A percentile compares a stretch with the other conserved stretches of the same genome.
Conservation (phyloP, 2,329 filamentous ascomycete genomes). For the Remersonia thermophila region DNA sequence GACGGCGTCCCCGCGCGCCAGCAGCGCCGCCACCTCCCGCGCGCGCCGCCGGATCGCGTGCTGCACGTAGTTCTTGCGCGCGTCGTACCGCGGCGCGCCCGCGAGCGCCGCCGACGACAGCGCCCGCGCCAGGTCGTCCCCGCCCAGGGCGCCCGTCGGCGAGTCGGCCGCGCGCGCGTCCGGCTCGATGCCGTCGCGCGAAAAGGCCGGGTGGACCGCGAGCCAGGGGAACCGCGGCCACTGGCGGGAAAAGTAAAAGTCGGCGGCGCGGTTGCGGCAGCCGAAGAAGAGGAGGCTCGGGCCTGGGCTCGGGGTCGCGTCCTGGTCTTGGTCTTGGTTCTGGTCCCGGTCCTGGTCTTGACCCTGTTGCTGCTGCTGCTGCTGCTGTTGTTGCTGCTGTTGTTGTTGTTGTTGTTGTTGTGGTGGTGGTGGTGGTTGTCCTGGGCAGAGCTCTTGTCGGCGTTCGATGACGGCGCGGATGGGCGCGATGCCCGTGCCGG, state of each 20-base stretch:
- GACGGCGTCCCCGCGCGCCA: constrained; percentile 28
- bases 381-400: no score
- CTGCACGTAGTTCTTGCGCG: constrained; percentile 43
- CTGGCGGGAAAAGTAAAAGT: constrained; percentile 73
- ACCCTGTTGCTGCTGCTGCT: no score
- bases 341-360: no score
- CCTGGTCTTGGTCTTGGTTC: no score
- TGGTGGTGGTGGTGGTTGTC: no score
- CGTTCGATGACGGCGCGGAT: constrained; percentile 57
- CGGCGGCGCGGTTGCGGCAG: constrained; percentile 58
- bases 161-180: background rate
- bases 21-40: constrained; percentile 23
- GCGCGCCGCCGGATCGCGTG: constrained; percentile 37
- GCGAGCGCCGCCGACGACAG: no score
- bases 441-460: no score
- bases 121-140: constrained; percentile 2
- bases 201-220: constrained; percentile 34
- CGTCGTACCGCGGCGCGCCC: constrained; percentile 13
- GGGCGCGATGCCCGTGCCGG: constrained; percentile 79
- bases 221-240: constrained; percentile 39
- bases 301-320: constrained; percentile 19
- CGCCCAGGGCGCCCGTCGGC: background rate
- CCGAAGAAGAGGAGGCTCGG: constrained; percentile 66
- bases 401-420: no score
- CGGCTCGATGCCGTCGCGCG: constrained; percentile 26